Evolutionary conservation across 2,329 filamentous ascomycete genomes (phyloP), one percentile per base, ranked within the genome.

Genomic region (Rutstroemia sydowiana): DNA sequence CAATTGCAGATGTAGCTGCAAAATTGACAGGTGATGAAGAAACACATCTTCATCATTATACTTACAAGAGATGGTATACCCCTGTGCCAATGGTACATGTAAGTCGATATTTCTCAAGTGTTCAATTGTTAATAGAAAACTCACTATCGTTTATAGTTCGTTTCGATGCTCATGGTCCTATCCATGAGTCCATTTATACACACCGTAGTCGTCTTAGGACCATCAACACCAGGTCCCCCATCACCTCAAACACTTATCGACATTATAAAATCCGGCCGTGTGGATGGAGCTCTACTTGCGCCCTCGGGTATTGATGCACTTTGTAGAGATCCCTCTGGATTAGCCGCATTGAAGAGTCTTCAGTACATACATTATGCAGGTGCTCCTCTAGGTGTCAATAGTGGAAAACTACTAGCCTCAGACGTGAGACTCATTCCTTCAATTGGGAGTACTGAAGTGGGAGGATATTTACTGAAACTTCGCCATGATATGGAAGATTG

Each of bases 1-100:
- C 49, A 28, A 39, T 49, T 31, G n/a, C 26, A 18, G 49, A 52
- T 42, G 44, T 45, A 16, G 53, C 11, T 41, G 49, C 28, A 31
- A 52, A 43, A 13, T 42, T 40, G 28, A 18, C 37, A 21, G 34
- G 21, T 6, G 32, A 34, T 39, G 45, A 42, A 31, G 44, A 48
- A 32, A 30, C 40, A 20, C 23, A 46, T 20, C 16, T 54, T 23
- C 42, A 51, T 37, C 18, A 45, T 30, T 45, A 32, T 41, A 10
- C 34, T 20, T 51, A 7, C 26, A 44, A 51, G 36, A 51, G 48
- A 41, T 46, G 42, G 34, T 51, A 46, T 14, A 51, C 21, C 10
- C 34, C 48, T 51, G 14, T 45, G 11, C 48, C 48, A 23, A 45
- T 51, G 26, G 14, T 51, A 32, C 48, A 51, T 26, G 48, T 51